Conservation (phyloP, 2,329 filamentous ascomycete species). For the Nothophoma quercina region DNA sequence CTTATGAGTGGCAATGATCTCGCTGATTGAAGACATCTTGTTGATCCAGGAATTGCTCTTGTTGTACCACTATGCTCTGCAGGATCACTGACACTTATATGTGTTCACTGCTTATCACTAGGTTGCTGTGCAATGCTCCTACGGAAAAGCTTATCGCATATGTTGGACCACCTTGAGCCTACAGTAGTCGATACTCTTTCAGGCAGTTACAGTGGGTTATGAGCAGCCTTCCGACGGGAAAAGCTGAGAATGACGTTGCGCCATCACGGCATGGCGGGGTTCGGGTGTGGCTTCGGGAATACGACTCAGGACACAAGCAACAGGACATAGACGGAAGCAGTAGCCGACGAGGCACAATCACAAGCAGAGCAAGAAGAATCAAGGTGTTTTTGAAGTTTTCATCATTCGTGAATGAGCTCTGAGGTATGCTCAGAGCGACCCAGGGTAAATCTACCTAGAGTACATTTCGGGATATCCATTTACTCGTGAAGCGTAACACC, state of each 20-base stretch:
- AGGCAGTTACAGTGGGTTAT: conserved; percentile 9
- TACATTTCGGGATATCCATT: conserved; percentile 46
- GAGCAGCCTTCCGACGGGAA: conserved; percentile 29
- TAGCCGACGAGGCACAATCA: background rate
- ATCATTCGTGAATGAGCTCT: conserved; percentile 41
- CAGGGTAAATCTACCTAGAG: conserved; percentile 43
- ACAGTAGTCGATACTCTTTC: background rate
- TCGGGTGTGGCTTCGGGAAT: conserved; percentile 1
- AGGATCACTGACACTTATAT: background rate
- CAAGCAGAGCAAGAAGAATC: background rate
- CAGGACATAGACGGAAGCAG: background rate
- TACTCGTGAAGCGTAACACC: conserved; percentile 44
- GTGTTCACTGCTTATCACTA: background rate
- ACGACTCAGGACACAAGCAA: background rate
- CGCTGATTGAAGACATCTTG: conserved; percentile 40
- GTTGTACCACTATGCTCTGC: background rate
- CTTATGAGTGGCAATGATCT: conserved; percentile 34
- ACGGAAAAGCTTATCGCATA: conserved; percentile 18
- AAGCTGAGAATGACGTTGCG: conserved; percentile 28
- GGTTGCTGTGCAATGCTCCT: background rate
- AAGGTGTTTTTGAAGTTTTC: conserved; percentile 35
- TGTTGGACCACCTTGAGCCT: background rate
- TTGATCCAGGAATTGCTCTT: background rate
- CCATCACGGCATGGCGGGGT: conserved; percentile 10
- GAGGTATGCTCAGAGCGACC: conserved; percentile 32